phyloP scores from a whole-genome alignment of 805 yeast genomes.

The Cyberlindnera misumaiensis region DNA sequence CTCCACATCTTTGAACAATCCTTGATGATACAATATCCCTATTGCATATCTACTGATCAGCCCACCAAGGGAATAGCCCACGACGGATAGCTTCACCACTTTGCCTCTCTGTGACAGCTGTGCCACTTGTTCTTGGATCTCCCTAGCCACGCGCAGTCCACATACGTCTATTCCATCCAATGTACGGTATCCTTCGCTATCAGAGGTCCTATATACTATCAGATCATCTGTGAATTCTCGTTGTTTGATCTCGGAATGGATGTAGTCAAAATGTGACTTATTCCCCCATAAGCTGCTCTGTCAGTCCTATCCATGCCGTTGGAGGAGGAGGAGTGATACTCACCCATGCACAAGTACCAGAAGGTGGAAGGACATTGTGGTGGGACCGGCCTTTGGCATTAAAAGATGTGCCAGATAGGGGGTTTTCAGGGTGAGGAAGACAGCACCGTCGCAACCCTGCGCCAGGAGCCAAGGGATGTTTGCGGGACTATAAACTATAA shows the following conservation, averaged over 20 bases:
- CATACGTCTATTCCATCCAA: slow-evolving; percentile 86
- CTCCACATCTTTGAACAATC: slow-evolving; percentile 43
- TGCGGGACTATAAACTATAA: too few relatives aligned
- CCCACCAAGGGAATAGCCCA: slow-evolving; percentile 86
- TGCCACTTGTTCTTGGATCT: slow-evolving; percentile 41
- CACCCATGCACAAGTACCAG: slow-evolving; percentile 14
- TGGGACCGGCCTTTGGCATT: too few relatives aligned
- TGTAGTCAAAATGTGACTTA: slow-evolving; percentile 56
- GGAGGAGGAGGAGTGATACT: neutral
- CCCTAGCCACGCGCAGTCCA: slow-evolving; percentile 68
- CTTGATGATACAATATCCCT: slow-evolving; percentile 55
- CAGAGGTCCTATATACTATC: slow-evolving; percentile 18
- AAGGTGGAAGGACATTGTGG: slow-evolving; percentile 10
- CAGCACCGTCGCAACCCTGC: too few relatives aligned
- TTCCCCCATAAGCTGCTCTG: slow-evolving; percentile 71
- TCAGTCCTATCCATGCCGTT: neutral
- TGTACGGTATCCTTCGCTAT: slow-evolving; percentile 55
- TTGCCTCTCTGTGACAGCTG: slow-evolving; percentile 19
- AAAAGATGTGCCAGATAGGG: too few relatives aligned
- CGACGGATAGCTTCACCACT: slow-evolving; percentile 62
- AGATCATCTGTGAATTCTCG: slow-evolving; percentile 18
- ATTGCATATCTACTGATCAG: slow-evolving; percentile 70
- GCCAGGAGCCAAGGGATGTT: too few relatives aligned
- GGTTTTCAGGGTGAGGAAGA: too few relatives aligned
- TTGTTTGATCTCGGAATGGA: slow-evolving; percentile 39